These are phyloP conservation scores for Nannochloropsis gaditana DNA, from an alignment of 108 stramenopile genomes.

Conservation along the genomic window DNA sequence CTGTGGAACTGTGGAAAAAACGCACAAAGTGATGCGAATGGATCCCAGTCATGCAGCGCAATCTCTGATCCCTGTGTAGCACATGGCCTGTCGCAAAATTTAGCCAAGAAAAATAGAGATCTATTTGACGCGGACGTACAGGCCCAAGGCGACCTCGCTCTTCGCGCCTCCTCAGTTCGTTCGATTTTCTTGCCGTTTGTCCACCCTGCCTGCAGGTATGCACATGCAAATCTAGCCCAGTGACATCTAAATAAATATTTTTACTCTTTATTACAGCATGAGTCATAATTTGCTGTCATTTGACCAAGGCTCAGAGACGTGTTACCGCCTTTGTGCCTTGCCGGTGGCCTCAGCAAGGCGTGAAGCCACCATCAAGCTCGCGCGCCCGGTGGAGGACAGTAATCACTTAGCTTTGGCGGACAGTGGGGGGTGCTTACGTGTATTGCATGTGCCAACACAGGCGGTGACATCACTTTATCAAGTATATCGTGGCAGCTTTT, in stretches of 20 bases:
- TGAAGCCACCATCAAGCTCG: neutral
- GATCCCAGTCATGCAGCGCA: too few species aligned
- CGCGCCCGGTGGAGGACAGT: neutral
- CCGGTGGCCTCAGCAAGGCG: neutral
- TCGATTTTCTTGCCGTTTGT: too few species aligned
- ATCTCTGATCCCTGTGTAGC: too few species aligned
- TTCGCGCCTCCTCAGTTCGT: too few species aligned
- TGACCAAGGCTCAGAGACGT: neutral
- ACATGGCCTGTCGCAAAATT: too few species aligned
- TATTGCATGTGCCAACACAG: neutral
- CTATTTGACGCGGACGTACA: too few species aligned
- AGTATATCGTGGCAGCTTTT: conserved; percentile 18
- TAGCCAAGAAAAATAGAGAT: too few species aligned
- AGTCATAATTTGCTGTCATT: neutral
- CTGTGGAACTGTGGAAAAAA: too few species aligned
- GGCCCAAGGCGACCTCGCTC: too few species aligned
- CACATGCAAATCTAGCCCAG: neutral
- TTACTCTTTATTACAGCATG: neutral
- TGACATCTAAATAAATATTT: neutral
- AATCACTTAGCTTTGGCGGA: neutral
- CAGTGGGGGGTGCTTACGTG: neutral
- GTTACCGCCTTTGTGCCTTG: conserved; percentile 2
- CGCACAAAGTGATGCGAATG: too few species aligned
- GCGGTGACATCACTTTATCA: neutral
- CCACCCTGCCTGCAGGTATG: too few species aligned